Base-by-base conservation (phyloP, 2,329 filamentous ascomycete genomes). In the Colletotrichum lindemuthianum region DNA sequence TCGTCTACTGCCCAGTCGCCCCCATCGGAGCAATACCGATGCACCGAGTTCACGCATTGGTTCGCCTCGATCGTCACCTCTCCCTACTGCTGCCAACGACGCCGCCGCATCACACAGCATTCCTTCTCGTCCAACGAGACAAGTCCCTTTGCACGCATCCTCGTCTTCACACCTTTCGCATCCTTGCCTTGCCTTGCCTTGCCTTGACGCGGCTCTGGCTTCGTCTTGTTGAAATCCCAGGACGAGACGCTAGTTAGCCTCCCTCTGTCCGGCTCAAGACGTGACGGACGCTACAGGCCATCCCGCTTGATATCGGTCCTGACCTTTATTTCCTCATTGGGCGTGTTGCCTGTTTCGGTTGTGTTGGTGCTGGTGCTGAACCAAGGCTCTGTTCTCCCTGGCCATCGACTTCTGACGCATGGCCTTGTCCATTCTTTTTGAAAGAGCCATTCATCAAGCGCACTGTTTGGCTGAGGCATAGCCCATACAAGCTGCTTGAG, bases 171-270 rank as follows among this genome's bases (percentile, higher is more conserved):
- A 37, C 44, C 6, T 37, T 33, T 34, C 44, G 24, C 12, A 12
- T 48, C 32, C 24, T 32, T 32, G 40, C 39, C 37, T 41, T 13
- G n/a, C n/a, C n/a, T n/a, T n/a, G n/a, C n/a, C 36, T 45, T 16
- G 33, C 48, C 32, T 41, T 12, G 40, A 55, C 24, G 48, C 45
- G 6, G 37, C 24, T 24, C 24, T 24, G 24, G 58, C 58, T 55
- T 55, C 24, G 50, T 65, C 61, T 5, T 24, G 24, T 3, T 24
- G 4, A 24, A 24, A 24, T 5, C 24, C 24, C 24, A 56, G 56
- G 47, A 40, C 50, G 60, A 16, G 58, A 45, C 45, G 45, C 39
- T 61, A 56, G 61, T 50, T 61, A 39, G 61, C 61, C 45, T 61
- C 36, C 50, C 50, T 50, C 56, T 48, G 37, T 32, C 50, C 39